Evolutionary conservation across 176 grass and related monocot species (phyloP), one percentile per base, ranked within the genome.

Genomic region (Stipa capillata): DNA sequence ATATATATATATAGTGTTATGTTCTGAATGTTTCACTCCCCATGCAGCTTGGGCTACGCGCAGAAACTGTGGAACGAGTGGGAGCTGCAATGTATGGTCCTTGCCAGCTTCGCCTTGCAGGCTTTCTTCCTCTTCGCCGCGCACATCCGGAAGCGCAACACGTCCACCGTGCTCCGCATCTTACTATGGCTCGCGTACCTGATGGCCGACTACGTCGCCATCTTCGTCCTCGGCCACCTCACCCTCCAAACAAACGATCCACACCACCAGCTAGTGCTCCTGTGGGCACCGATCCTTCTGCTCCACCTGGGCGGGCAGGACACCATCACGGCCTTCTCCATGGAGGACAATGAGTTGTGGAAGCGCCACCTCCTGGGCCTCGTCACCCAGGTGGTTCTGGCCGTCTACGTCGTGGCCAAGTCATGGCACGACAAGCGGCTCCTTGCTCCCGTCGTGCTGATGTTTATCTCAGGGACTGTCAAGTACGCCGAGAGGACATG

Each of bases 281-380:
- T 85, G 9, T 90, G 83, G 87, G 78, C 78, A 12, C 87, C 87
- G 17, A 62, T 89, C 53, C 82, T 89, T 14, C 77, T 89, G 28
- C 82, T 89, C 41, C 83, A 89, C 53, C 87, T 89, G 1, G 83
- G 82, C 1, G 87, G 87, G 17, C 87, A 78, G 6, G 87, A 89
- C 43, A 85, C 53, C 18, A 82, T 85, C 17, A 85, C 72, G 1
- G 56, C 82, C 21, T 85, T 75, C 45, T 80, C 87, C 8, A 62
- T 89, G 10, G 69, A 85, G 49, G 82, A 89, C 33, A 89, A 77
- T 7, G 62, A 82, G 33, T 62, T 89, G 9, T 85, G 87, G 87
- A 36, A 39, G 39, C 76, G 87, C 7, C 87, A 89, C 60, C 48
- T 85, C 2, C 69, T 89, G 31, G 77, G 45, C 32, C 65, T 89